A percentile compares a stretch with the other conserved stretches of the same genome.
Conservation (phyloP, 495 filamentous ascomycete genomes). For the Cudoniella acicularis region DNA sequence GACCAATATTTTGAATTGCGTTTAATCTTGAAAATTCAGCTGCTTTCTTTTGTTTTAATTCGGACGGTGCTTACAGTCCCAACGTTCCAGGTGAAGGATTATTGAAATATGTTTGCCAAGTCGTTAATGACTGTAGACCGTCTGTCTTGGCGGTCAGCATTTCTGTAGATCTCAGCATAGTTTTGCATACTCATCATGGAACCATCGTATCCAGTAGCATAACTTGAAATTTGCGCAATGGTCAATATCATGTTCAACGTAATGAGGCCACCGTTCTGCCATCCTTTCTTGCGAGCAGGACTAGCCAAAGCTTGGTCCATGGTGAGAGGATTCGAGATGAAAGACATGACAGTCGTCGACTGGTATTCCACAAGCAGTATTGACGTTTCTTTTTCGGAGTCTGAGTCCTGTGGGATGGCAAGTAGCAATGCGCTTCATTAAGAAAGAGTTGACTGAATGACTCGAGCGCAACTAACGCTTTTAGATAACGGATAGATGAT, state of each 20-base stretch:
- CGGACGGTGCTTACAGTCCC: conserved; percentile 3
- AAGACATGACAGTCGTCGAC: no score
- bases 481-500: neutral
- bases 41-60: neutral
- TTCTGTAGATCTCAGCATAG: neutral
- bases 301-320: conserved; percentile 14
- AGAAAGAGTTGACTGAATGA: no score
- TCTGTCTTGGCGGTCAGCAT: conserved; percentile 1
- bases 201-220: conserved; percentile 21
- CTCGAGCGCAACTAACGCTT: no score
- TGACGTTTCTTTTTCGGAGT: no score
- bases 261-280: conserved; percentile 10
- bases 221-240: conserved; percentile 16
- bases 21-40: conserved; percentile 10
- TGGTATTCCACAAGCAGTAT: no score
- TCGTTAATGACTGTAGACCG: conserved; percentile 14
- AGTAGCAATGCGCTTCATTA: no score
- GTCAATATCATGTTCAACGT: conserved; percentile 12
- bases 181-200: conserved; percentile 20
- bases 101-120: conserved; percentile 19
- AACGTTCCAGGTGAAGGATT: conserved; percentile 7
- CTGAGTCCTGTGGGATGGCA: no score
- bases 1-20: conserved; percentile 20
- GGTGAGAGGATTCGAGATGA: conserved; percentile 5
- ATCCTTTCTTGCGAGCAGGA: conserved; percentile 8